Evolutionary conservation across 495 filamentous ascomycete genomes (phyloP).

Genomic region (Hypoxylon fuscum): DNA sequence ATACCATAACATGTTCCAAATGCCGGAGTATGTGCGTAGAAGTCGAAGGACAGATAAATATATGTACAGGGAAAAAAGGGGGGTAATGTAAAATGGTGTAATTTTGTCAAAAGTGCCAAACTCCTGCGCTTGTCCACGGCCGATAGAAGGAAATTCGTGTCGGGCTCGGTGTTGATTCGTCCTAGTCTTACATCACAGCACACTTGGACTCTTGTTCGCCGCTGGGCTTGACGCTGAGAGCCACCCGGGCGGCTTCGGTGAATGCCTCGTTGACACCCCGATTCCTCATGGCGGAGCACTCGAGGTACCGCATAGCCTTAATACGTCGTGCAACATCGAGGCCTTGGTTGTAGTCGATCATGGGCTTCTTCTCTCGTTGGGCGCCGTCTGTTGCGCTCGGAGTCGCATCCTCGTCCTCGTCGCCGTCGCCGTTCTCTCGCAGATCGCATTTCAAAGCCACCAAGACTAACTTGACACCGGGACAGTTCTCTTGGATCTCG

Average conservation of each 20-base stretch:
- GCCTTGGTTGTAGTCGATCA: constrained; percentile 92
- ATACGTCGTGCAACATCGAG: constrained; percentile 93
- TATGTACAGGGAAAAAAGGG: constrained; percentile 31
- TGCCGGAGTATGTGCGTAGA: constrained; percentile 32
- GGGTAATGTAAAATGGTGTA: constrained; percentile 19
- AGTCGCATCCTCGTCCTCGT: constrained; percentile 63
- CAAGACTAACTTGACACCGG: constrained; percentile 91
- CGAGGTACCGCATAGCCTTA: constrained; percentile 88
- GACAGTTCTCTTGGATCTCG: constrained; percentile 97
- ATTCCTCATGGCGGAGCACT: constrained; percentile 98
- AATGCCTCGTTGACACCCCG: constrained; percentile 98
- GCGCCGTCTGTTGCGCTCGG: constrained; percentile 44
- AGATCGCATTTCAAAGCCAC: constrained; percentile 97
- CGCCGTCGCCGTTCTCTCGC: constrained; percentile 70
- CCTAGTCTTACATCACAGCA: constrained; percentile 59
- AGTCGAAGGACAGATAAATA: constrained; percentile 15
- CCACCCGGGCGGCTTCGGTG: constrained; percentile 97
- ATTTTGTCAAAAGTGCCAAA: constrained; percentile 33
- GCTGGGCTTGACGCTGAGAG: constrained; percentile 87
- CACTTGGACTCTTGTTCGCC: constrained; percentile 76
- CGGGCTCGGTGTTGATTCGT: constrained; percentile 9
- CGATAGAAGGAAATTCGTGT: constrained; percentile 39
- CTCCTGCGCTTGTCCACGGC: constrained; percentile 35
- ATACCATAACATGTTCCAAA: constrained; percentile 19
- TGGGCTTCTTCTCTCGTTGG: constrained; percentile 68